phyloP scores from a whole-genome alignment of 805 yeast genomes.

The Yamadazyma paraphyllophila region DNA sequence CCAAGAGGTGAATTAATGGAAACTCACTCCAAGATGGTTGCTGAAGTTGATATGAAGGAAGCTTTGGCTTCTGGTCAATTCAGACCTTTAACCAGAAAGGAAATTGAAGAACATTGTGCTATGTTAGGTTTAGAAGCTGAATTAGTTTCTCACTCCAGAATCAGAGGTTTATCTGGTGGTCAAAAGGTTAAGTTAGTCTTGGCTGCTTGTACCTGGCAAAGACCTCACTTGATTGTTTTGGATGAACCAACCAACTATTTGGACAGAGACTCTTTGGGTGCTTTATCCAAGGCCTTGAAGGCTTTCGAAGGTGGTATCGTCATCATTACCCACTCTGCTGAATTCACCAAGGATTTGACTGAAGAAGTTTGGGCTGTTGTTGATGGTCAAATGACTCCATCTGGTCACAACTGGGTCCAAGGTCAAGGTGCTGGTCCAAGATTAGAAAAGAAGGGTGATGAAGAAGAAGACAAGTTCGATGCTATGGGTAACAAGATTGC shows the following conservation, averaged over 20 bases:
- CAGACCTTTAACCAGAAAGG: constrained; percentile 99
- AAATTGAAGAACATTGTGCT: constrained; percentile 97
- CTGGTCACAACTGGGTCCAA: constrained; percentile 99
- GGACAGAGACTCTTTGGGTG: constrained; percentile 99
- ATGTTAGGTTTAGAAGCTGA: constrained; percentile 98
- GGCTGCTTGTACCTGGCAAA: constrained; percentile 99
- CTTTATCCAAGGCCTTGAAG: constrained; percentile 98
- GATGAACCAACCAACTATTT: constrained; percentile 99
- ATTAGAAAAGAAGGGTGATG: constrained; percentile 93
- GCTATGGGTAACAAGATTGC: constrained; percentile 99
- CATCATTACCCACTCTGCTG: constrained; percentile 99
- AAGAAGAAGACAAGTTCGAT: constrained; percentile 98
- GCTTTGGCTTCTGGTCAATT: constrained; percentile 99
- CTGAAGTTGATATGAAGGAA: constrained; percentile 99
- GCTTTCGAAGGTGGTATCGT: constrained; percentile 99
- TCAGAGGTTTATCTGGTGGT: constrained; percentile 99
- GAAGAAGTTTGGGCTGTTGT: constrained; percentile 99
- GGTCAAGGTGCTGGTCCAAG: constrained; percentile 99
- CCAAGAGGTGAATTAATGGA: constrained; percentile 96
- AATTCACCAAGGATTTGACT: constrained; percentile 98
- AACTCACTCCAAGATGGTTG: constrained; percentile 94
- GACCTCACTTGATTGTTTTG: constrained; percentile 98
- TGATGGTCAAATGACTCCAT: constrained; percentile 98
- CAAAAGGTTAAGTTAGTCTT: constrained; percentile 99
- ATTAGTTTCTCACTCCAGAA: constrained; percentile 99